phyloP scores from a whole-genome alignment of 2,329 filamentous ascomycete species.

The Scedosporium minutisporum region DNA sequence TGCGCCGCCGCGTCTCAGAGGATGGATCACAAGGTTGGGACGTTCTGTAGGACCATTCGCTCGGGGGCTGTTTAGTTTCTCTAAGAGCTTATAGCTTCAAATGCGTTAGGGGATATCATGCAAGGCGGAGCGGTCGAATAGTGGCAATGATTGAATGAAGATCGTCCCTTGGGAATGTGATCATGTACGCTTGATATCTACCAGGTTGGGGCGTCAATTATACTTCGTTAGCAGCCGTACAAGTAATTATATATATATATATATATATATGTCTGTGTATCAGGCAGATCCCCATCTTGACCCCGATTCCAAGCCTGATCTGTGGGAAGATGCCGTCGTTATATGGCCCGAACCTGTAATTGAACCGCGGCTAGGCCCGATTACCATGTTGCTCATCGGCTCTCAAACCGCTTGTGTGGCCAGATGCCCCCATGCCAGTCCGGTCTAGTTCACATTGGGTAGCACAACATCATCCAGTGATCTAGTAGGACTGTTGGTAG shows the following conservation, averaged over 20 bases:
- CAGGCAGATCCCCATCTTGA: slow-evolving; percentile 38
- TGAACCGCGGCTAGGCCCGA: slow-evolving; percentile 24
- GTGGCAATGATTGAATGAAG: slow-evolving; percentile 25
- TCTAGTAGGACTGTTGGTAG: slow-evolving; percentile 3
- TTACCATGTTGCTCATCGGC: slow-evolving; percentile 18
- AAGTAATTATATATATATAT: background rate
- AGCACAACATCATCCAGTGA: slow-evolving; percentile 28
- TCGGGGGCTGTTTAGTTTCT: background rate
- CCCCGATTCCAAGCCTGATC: slow-evolving; percentile 42
- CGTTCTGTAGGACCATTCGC: background rate
- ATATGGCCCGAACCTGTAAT: slow-evolving; percentile 29
- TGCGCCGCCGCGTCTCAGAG: background rate
- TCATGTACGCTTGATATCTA: slow-evolving; percentile 26
- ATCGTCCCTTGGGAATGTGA: slow-evolving; percentile 27
- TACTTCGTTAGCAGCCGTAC: background rate
- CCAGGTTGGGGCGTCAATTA: slow-evolving; percentile 24
- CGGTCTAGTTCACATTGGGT: slow-evolving; percentile 32
- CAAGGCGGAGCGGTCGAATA: slow-evolving; percentile 15
- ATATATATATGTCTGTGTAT: background rate
- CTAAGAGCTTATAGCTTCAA: background rate
- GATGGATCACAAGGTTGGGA: background rate
- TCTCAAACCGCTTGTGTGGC: background rate
- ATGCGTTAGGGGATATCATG: background rate
- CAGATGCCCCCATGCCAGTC: slow-evolving; percentile 35
- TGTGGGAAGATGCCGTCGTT: slow-evolving; percentile 40